A percentile compares a stretch with the other conserved stretches of the same genome.
phyloP scores from a whole-genome alignment of 2,329 filamentous ascomycete genomes.

The Monosporascus sp. region DNA sequence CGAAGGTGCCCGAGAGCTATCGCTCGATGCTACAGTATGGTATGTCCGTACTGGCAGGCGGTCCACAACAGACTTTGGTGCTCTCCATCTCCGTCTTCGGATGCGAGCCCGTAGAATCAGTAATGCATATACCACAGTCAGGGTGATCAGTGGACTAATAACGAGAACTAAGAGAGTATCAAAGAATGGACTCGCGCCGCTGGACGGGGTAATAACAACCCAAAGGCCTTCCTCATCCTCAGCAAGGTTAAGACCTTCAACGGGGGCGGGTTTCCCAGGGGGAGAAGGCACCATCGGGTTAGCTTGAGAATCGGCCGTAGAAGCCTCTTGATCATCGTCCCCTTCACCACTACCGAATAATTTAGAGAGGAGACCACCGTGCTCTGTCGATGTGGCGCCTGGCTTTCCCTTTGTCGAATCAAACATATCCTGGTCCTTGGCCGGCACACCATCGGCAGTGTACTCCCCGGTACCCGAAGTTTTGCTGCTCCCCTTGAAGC shows the following conservation, averaged over 20 bases:
- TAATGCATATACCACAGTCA: conserved; percentile 88
- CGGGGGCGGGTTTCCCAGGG: conserved; percentile 14
- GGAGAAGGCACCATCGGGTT: conserved; percentile 17
- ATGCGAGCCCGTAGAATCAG: conserved; percentile 84
- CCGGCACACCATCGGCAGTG: conserved; percentile 30
- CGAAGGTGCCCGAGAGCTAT: conserved; percentile 55
- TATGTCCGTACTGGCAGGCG: conserved; percentile 93
- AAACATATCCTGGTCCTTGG: conserved; percentile 24
- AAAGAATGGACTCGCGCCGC: conserved; percentile 86
- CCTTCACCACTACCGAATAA: conserved; percentile 36
- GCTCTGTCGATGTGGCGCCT: conserved; percentile 11
- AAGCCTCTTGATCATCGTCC: conserved; percentile 29
- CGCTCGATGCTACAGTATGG: conserved; percentile 68
- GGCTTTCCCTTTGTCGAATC: conserved; percentile 22
- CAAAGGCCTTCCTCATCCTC: conserved; percentile 72
- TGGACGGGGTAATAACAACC: conserved; percentile 93
- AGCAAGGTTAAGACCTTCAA: conserved; percentile 23
- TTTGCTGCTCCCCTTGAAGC: conserved; percentile 24
- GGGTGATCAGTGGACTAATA: conserved; percentile 83
- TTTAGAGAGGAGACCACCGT: conserved; percentile 39
- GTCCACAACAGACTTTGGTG: conserved; percentile 95
- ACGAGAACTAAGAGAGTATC: conserved; percentile 96
- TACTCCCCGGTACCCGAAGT: conserved; percentile 72
- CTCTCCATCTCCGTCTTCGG: conserved; percentile 83
- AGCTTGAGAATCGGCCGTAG: conserved; percentile 26